Conservation (phyloP, 441 rosid species). For the Breynia disticha region DNA sequence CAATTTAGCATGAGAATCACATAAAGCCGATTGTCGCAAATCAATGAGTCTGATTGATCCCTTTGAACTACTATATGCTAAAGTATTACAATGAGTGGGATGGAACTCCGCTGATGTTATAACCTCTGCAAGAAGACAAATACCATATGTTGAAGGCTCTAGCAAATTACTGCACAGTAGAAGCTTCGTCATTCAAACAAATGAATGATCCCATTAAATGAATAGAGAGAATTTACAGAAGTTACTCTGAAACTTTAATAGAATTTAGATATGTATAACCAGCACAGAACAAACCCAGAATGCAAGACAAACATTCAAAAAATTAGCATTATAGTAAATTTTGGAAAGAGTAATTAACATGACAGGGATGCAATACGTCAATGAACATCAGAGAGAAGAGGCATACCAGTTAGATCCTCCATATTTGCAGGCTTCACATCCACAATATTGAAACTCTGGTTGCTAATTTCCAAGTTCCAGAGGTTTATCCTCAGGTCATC, state of each 20-base stretch:
- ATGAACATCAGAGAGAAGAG: slow-evolving; percentile 4
- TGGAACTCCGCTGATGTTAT: slow-evolving; percentile 97
- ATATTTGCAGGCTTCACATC: slow-evolving; percentile 95
- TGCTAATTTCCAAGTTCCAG: slow-evolving; percentile 96
- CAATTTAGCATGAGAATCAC: slow-evolving; percentile 62
- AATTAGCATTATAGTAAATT: neutral
- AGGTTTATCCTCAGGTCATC: slow-evolving; percentile 95
- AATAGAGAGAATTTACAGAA: neutral
- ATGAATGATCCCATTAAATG: neutral
- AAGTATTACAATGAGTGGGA: slow-evolving; percentile 74
- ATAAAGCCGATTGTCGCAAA: slow-evolving; percentile 89
- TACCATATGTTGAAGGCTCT: slow-evolving; percentile 5
- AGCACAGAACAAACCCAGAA: no score
- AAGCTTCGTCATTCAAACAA: neutral
- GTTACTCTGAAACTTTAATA: no score
- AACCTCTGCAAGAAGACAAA: slow-evolving; percentile 59
- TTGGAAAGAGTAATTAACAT: neutral
- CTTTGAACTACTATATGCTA: slow-evolving; percentile 94
- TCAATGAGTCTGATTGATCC: slow-evolving; percentile 95
- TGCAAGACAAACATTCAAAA: neutral
- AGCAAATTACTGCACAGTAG: neutral
- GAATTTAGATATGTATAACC: no score
- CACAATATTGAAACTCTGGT: slow-evolving; percentile 88
- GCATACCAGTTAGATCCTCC: slow-evolving; percentile 93
- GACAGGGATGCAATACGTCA: neutral